Evolutionary conservation across 2,329 filamentous ascomycete genomes (phyloP), one percentile per base, ranked within the genome.

Genomic region (Penicillium aurantiogriseum): DNA sequence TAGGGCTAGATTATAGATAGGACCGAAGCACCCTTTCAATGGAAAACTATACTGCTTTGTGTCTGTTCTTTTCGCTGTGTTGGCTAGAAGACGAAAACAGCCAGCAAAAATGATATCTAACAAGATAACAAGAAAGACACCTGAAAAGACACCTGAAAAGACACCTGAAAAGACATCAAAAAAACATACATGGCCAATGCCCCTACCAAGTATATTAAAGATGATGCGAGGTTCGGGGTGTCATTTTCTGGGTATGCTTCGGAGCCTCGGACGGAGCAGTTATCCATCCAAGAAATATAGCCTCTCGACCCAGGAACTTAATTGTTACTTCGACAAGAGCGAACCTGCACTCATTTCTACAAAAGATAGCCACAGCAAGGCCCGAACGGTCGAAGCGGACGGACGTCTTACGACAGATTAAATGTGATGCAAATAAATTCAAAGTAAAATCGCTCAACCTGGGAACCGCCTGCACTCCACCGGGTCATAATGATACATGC

Each of bases 401-500:
- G 17, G 13, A 10, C 8, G 7, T 23, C 15, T 44, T 23, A 43
- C 19, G 27, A 47, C 27, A 25, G n/a, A 23, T 43, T 40, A 38
- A n/a, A 45, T 51, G 11, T 54, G 33, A 56, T 29, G 39, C 53
- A 54, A 57, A 57, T 59, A 46, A 48, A 60, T 60, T 60, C 43
- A 47, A 54, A 48, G 27, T 54, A 44, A 57, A 63, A 64, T 63
- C 61, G 62, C 61, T 62, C 43, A 60, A 56, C 40, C 55, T 57
- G 39, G 38, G 35, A 51, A 40, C 45, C 60, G 48, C 62, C 54
- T 43, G 44, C 62, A 63, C 60, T 62, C 62, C 63, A 38, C 46
- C 59, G 27, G 31, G 46, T 55, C 52, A 55, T 57, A 60, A 65
- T 62, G 56, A 52, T 66, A 66, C 63, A 67, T 58, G 52, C 49